Percentiles rank a stretch among this genome's conserved stretches.
phyloP scores from a whole-genome alignment of 495 filamentous ascomycete genomes.

The Aspergillus panamensis region DNA sequence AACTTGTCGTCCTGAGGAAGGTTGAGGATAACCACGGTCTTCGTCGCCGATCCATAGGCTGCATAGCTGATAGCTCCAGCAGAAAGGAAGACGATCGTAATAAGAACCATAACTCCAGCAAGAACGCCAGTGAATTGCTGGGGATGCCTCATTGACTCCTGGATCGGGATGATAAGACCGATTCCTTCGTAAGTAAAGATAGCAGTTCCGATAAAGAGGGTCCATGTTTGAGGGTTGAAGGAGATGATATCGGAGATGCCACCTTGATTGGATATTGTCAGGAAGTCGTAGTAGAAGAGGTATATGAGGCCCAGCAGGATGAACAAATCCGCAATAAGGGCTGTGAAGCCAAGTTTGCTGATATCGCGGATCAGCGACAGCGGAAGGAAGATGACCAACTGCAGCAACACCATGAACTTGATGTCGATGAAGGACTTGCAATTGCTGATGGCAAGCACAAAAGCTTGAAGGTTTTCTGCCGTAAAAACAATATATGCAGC shows the following conservation, averaged over 20 bases:
- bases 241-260: conserved; percentile 78
- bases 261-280: conserved; percentile 70
- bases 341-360: conserved; percentile 86
- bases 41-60: conserved; percentile 88
- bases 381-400: conserved; percentile 89
- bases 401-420: conserved; percentile 84
- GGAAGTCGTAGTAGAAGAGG: conserved; percentile 91
- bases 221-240: conserved; percentile 90
- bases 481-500: conserved; percentile 99
- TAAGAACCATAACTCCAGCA: conserved; percentile 86
- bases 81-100: conserved; percentile 81
- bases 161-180: conserved; percentile 97
- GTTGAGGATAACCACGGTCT: conserved; percentile 94
- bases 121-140: conserved; percentile 85
- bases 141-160: conserved; percentile 90
- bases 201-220: conserved; percentile 94
- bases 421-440: conserved; percentile 79
- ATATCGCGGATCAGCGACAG: conserved; percentile 93
- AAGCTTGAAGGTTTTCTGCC: conserved; percentile 90
- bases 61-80: conserved; percentile 95
- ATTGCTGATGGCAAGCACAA: conserved; percentile 77
- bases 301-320: conserved; percentile 90
- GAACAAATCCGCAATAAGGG: conserved; percentile 87
- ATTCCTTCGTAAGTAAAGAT: conserved; percentile 99
- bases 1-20: conserved; percentile 93